Evolutionary conservation across 2,329 filamentous ascomycete genomes (phyloP).

Genomic region (Cercospora berteroae): DNA sequence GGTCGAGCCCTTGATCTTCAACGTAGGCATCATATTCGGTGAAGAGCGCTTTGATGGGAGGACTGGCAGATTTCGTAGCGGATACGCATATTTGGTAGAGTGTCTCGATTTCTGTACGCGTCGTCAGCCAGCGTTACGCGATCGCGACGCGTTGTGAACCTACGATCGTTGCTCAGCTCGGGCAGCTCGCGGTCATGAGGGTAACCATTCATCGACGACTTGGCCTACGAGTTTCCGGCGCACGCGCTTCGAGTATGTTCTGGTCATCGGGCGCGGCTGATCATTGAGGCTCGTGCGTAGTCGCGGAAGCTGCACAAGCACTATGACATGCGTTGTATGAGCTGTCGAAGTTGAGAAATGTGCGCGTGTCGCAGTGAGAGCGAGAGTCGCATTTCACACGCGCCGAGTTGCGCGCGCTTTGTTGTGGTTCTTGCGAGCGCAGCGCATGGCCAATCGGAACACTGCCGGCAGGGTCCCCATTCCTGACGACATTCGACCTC

Average conservation of each 20-base stretch:
- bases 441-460: not conserved
- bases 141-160: not conserved
- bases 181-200: slow-evolving; percentile 39
- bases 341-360: slow-evolving; percentile 4
- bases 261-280: slow-evolving; percentile 35
- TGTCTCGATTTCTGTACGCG: slow-evolving; percentile 66
- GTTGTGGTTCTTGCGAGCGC: slow-evolving; percentile 11
- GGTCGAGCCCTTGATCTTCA: slow-evolving; percentile 65
- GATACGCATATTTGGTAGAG: slow-evolving; percentile 72
- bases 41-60: slow-evolving; percentile 76
- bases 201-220: slow-evolving; percentile 35
- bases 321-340: slow-evolving; percentile 19
- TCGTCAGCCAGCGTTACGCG: not conserved
- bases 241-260: slow-evolving; percentile 37
- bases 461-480: not conserved
- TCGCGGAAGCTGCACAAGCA: not conserved
- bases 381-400: not conserved
- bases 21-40: slow-evolving; percentile 75
- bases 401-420: slow-evolving; percentile 10
- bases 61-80: slow-evolving; percentile 65
- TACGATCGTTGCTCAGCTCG: slow-evolving; percentile 45
- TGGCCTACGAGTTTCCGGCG: slow-evolving; percentile 32
- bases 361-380: not conserved
- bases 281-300: slow-evolving; percentile 12
- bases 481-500: slow-evolving; percentile 6